Evolutionary conservation across 352 stramenopile genomes (phyloP).

Genomic region (Globisporangium polare): DNA sequence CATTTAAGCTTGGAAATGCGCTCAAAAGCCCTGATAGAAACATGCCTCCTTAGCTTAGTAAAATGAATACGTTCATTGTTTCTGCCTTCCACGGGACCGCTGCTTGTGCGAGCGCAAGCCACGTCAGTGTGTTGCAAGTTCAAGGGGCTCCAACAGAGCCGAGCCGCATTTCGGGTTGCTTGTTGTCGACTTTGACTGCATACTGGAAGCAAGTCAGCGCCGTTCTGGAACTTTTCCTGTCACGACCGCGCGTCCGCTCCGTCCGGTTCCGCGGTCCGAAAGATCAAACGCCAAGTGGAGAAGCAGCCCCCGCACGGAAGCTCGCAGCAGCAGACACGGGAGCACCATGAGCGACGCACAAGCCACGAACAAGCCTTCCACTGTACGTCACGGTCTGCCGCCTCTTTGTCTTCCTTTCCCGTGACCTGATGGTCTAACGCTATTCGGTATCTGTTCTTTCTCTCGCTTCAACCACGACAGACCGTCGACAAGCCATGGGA

Average conservation of each 20-base stretch:
- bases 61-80: neutral
- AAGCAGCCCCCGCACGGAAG: conserved; percentile 3
- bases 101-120: conserved; percentile 16
- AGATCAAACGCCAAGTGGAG: conserved; percentile 16
- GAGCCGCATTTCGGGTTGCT: conserved; percentile 15
- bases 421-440: neutral
- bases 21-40: neutral
- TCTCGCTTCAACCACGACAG: conserved; percentile 8
- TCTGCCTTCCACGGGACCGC: neutral
- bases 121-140: conserved; percentile 45
- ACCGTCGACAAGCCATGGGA: conserved; percentile 61
- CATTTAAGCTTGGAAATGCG: neutral
- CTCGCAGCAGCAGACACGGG: neutral
- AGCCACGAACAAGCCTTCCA: conserved; percentile 2
- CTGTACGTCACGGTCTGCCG: neutral
- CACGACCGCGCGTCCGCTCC: neutral
- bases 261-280: neutral
- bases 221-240: conserved; percentile 12
- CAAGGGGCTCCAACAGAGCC: conserved; percentile 10
- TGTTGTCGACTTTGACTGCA: conserved; percentile 13
- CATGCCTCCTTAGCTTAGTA: neutral
- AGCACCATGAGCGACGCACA: conserved; percentile 13
- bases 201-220: conserved; percentile 10
- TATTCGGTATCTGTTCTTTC: conserved; percentile 1
- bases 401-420: neutral